phyloP scores from a whole-genome alignment of 169 alveolate species.

The Plasmodium vivax region DNA sequence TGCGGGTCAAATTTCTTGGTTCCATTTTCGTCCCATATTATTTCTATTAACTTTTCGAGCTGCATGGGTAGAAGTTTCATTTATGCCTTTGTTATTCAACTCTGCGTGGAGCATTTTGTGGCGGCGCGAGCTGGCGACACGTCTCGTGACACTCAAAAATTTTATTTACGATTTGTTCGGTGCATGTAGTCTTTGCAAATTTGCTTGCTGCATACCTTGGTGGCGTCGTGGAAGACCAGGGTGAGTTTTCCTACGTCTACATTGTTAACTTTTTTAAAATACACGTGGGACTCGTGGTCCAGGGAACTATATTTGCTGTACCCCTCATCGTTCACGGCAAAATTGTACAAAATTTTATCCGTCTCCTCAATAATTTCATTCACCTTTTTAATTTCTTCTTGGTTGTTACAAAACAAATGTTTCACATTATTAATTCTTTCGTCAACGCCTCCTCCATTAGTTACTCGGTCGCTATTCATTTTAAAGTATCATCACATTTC shows the following conservation, averaged over 20 bases:
- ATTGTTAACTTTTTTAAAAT: conserved; percentile 52
- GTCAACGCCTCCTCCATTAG: conserved; percentile 5
- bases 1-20: conserved; percentile 26
- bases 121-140: not conserved
- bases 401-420: conserved; percentile 31
- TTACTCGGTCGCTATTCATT: conserved; percentile 10
- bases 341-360: not conserved
- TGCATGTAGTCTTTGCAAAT: not conserved
- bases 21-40: conserved; percentile 65
- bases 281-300: conserved; percentile 5
- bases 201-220: conserved; percentile 20
- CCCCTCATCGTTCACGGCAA: not conserved
- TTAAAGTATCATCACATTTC: conserved; percentile 5
- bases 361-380: conserved; percentile 44
- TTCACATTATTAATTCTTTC: conserved; percentile 22
- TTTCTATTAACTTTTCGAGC: conserved; percentile 29
- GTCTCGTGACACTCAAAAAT: not conserved
- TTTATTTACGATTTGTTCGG: not conserved
- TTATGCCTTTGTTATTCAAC: not conserved
- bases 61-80: not conserved
- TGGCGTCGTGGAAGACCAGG: conserved; percentile 10
- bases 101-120: not conserved
- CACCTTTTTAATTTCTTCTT: conserved; percentile 37
- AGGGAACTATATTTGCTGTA: conserved; percentile 12
- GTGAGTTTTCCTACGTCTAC: conserved; percentile 55